These are phyloP conservation scores for Capsella bursapastoris DNA, from an alignment of 345 rosid genomes.

Conservation along the genomic window DNA sequence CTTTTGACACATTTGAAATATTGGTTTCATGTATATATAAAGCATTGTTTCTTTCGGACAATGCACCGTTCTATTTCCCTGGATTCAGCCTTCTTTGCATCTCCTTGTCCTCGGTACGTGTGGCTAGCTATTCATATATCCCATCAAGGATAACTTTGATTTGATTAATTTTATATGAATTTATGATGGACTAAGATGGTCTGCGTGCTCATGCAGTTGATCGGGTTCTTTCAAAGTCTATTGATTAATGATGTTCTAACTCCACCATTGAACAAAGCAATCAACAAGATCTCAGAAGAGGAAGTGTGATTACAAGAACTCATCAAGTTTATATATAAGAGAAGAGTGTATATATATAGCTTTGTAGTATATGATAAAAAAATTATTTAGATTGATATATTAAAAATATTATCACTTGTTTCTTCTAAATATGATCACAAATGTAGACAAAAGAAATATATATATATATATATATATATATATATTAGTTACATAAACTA, in stretches of 20 bases:
- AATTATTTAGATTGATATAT: too few species aligned
- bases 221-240: conserved; percentile 72
- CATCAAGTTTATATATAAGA: conserved; percentile 2
- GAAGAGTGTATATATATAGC: neutral
- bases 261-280: conserved; percentile 32
- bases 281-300: neutral
- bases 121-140: neutral
- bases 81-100: conserved; percentile 82
- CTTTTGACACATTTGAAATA: neutral
- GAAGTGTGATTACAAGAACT: conserved; percentile 30
- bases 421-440: too few species aligned
- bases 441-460: too few species aligned
- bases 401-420: too few species aligned
- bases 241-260: conserved; percentile 50
- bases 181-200: conserved; percentile 4
- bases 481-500: too few species aligned
- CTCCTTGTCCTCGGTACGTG: conserved; percentile 58
- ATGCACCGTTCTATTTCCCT: conserved; percentile 82
- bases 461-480: too few species aligned
- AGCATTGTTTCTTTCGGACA: conserved; percentile 82
- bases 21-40: conserved; percentile 33
- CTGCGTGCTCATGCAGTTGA: conserved; percentile 52
- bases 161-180: neutral
- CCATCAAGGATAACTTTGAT: neutral
- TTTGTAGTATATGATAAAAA: neutral